A percentile compares a stretch with the other conserved stretches of the same genome.
phyloP scores from a whole-genome alignment of 2,329 filamentous ascomycete genomes.

The Phyllosticta ampelicida region DNA sequence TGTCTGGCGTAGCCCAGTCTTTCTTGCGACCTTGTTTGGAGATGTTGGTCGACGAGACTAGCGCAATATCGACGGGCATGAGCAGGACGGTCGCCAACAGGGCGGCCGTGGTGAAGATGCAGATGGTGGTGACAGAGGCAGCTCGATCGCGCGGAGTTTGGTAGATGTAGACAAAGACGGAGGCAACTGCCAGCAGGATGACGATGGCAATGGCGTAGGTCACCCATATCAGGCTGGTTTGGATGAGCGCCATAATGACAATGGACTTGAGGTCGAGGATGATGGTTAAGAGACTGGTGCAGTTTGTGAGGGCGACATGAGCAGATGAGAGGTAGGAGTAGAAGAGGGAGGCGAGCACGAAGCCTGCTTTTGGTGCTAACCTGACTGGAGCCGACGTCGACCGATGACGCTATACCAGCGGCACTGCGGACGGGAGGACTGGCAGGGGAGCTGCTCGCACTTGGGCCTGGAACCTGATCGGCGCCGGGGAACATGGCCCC shows the following conservation, averaged over 20 bases:
- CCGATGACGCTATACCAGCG: background rate
- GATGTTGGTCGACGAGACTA: constrained; percentile 79
- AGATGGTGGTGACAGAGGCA: constrained; percentile 67
- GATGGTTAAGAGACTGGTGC: background rate
- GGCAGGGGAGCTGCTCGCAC: background rate
- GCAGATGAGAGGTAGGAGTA: background rate
- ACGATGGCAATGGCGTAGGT: constrained; percentile 76
- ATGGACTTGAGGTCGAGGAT: background rate
- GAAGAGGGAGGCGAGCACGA: background rate
- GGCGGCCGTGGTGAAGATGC: constrained; percentile 75
- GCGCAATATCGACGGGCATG: constrained; percentile 86
- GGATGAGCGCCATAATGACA: constrained; percentile 55
- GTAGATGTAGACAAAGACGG: constrained; percentile 83
- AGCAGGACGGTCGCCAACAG: constrained; percentile 87
- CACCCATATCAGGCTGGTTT: constrained; percentile 88
- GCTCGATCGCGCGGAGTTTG: constrained; percentile 83
- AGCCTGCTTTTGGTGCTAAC: constrained; percentile 1
- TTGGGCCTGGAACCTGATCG: background rate
- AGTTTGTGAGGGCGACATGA: background rate
- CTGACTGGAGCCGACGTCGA: constrained; percentile 6
- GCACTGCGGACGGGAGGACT: too few species aligned
- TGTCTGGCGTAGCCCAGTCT: constrained; percentile 81
- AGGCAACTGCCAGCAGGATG: constrained; percentile 64
- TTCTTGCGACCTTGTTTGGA: constrained; percentile 72
- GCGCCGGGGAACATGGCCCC: background rate